Base-by-base conservation (phyloP, 106 monocot species). In the Triglochin maritima region DNA sequence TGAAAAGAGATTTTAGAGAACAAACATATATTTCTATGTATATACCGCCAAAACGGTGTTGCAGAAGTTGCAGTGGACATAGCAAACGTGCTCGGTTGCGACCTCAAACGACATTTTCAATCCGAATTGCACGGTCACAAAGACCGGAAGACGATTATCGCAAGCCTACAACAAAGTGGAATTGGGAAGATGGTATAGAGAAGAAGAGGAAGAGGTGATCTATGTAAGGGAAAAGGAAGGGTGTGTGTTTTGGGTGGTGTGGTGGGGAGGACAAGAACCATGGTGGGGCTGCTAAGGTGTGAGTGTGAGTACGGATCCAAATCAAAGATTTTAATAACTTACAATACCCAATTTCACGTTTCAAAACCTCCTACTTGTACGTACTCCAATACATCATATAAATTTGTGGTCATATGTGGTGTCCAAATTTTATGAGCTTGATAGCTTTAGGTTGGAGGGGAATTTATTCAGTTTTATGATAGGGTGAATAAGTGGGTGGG, bases 51-150 rank as follows among this genome's bases (percentile, higher is more conserved):
- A 82, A 51, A 83, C 64, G 17, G 86, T 79, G 71, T 86, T 82
- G 76, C 86, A 86, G 81, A 79, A 81, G 73, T 86, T 86, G 86
- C 86, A 86, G 70, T 86, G 86, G 55, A 86, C 81, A 65, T 82
- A 86, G 71, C 81, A 81, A 44, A 84, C 72, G 15, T 79, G 62
- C 69, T 84, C 81, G 12, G 81, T 49, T 2, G 79, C 49, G 48
- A 58, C 16, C 59, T 74, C 52, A 13, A 71, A 7, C 59, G 84
- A 79, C 82, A 82, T 76, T 67, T 76, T 56, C 57, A 46, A 5
- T 44, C 29, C 29, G 29, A 29, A 29, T 29, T 29, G 29, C 29
- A 29, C 29, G 29, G 29, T 29, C 29, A 29, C 29, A 29, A 29
- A 29, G 29, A 29, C 29, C 29, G 29, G 29, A 29, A 29, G 29